phyloP scores from a whole-genome alignment of 495 filamentous ascomycete species.

The Letharia lupina region DNA sequence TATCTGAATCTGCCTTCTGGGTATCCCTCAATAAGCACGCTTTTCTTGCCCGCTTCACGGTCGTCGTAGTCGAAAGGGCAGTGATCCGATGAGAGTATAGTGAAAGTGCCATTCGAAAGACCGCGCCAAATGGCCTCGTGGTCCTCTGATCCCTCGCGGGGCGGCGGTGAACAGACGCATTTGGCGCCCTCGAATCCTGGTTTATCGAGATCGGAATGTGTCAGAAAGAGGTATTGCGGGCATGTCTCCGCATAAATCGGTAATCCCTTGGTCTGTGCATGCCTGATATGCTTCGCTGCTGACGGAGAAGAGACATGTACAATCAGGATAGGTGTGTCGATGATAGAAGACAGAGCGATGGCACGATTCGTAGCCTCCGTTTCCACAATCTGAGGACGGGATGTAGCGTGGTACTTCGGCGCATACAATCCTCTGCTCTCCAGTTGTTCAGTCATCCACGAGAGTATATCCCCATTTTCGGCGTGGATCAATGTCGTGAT shows the following conservation, averaged over 20 bases:
- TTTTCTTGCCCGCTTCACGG: constrained; percentile 41
- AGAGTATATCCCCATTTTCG: constrained; percentile 49
- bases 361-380: constrained; percentile 52
- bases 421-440: constrained; percentile 38
- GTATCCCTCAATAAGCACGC: background rate
- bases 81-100: constrained; percentile 43
- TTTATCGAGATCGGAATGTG: constrained; percentile 40
- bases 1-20: constrained; percentile 1
- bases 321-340: constrained; percentile 49
- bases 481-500: constrained; percentile 57
- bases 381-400: constrained; percentile 47
- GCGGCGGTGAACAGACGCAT: constrained; percentile 43
- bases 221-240: constrained; percentile 57
- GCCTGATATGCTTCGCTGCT: constrained; percentile 44
- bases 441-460: constrained; percentile 41
- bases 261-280: constrained; percentile 46
- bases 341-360: constrained; percentile 45
- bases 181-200: constrained; percentile 48
- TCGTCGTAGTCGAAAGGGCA: constrained; percentile 47
- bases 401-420: constrained; percentile 47
- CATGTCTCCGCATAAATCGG: constrained; percentile 58
- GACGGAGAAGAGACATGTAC: constrained; percentile 49
- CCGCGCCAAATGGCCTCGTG: constrained; percentile 40
- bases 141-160: constrained; percentile 31
- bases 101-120: constrained; percentile 41